phyloP scores from a whole-genome alignment of 768 basidiomycete genomes.

The Vararia minispora region DNA sequence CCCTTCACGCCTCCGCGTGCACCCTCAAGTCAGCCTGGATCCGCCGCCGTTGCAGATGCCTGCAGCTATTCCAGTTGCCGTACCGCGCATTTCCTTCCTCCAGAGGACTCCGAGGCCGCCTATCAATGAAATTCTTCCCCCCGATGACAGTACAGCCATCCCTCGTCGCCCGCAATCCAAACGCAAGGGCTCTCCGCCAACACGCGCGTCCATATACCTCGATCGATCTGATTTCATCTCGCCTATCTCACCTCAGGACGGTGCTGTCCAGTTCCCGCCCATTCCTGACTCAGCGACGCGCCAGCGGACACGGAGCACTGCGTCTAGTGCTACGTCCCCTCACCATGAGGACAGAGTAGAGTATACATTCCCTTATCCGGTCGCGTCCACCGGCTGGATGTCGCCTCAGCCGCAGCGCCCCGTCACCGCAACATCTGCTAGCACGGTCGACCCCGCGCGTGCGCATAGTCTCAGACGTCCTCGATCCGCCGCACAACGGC shows the following conservation, averaged over 20 bases:
- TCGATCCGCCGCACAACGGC: not conserved
- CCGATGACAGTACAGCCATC: not conserved
- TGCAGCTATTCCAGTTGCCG: slow-evolving; percentile 1
- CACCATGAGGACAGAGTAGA: too few species aligned
- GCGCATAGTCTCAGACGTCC: not conserved
- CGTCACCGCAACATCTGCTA: too few species aligned
- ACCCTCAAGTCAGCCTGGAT: slow-evolving; percentile 4
- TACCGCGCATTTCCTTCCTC: not conserved
- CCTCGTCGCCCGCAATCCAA: not conserved
- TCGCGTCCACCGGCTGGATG: too few species aligned
- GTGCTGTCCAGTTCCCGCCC: not conserved
- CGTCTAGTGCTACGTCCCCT: too few species aligned
- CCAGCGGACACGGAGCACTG: not conserved
- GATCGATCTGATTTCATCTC: not conserved
- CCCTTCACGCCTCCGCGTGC: slow-evolving; percentile 1
- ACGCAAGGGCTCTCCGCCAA: not conserved
- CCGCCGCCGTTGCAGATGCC: not conserved
- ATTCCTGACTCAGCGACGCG: not conserved
- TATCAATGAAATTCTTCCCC: not conserved
- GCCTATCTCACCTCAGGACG: not conserved
- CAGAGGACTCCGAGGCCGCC: not conserved
- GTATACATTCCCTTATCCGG: too few species aligned
- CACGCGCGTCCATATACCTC: not conserved
- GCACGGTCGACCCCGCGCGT: not conserved
- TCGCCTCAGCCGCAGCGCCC: not conserved